Conservation (phyloP, 768 basidiomycete genomes). For the Kwoniella europaea region DNA sequence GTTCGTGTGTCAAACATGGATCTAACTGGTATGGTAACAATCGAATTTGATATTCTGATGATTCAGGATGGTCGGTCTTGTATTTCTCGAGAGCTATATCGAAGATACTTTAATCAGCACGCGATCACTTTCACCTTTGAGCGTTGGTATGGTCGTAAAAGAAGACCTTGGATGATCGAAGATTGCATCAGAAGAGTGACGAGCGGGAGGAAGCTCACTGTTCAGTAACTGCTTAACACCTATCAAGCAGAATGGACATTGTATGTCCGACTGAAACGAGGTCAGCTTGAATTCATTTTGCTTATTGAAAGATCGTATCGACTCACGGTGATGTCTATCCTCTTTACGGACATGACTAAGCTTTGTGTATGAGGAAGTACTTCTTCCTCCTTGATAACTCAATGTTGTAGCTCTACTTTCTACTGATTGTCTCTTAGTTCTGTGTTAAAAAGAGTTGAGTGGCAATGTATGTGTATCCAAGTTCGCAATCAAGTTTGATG, state of each 20-base stretch:
- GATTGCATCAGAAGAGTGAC: background rate
- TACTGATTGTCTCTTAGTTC: too few species aligned
- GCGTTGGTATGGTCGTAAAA: too few species aligned
- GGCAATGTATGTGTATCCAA: too few species aligned
- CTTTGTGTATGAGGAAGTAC: too few species aligned
- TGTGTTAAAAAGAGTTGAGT: too few species aligned
- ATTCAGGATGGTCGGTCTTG: constrained; percentile 51
- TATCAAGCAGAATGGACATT: constrained; percentile 48
- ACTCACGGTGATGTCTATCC: constrained; percentile 39
- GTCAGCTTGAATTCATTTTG: background rate
- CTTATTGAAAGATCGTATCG: background rate
- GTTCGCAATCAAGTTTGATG: too few species aligned
- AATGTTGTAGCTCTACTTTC: too few species aligned
- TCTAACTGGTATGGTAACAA: constrained; percentile 64
- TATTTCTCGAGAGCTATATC: constrained; percentile 43
- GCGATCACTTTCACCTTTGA: too few species aligned
- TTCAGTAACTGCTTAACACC: constrained; percentile 37
- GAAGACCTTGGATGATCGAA: background rate
- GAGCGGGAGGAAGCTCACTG: constrained; percentile 13
- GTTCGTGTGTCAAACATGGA: constrained; percentile 56
- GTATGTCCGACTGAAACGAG: constrained; percentile 36
- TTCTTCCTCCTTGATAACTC: too few species aligned
- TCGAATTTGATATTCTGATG: constrained; percentile 60
- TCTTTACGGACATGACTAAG: constrained; percentile 21
- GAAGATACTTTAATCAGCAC: background rate